phyloP scores from a whole-genome alignment of 1,284 basidiomycete species.

The Testicularia cyperi region DNA sequence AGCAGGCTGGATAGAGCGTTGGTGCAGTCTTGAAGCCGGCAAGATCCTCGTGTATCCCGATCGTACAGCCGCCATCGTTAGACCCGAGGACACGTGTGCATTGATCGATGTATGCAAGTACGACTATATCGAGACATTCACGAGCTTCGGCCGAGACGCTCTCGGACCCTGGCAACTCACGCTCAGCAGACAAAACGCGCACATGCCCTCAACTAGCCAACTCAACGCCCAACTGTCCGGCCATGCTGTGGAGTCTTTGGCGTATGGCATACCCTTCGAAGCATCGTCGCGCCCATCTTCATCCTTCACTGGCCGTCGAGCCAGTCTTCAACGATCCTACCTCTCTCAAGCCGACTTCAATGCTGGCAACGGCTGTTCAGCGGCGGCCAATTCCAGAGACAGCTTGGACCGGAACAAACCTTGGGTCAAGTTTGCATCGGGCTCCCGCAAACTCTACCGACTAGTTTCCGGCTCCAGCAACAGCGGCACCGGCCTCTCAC shows the following conservation, averaged over 20 bases:
- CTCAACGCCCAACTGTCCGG: too few relatives aligned
- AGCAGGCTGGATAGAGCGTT: slow-evolving; percentile 11
- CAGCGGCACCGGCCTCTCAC: not conserved
- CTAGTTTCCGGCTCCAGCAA: slow-evolving; percentile 8
- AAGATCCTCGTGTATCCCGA: slow-evolving; percentile 26
- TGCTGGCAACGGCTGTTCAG: not conserved
- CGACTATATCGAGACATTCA: not conserved
- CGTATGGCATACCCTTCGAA: too few relatives aligned
- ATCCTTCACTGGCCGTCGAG: too few relatives aligned
- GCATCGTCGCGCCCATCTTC: too few relatives aligned
- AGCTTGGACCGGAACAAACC: slow-evolving; percentile 2
- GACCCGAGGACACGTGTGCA: slow-evolving; percentile 6
- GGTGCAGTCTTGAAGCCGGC: slow-evolving; percentile 33
- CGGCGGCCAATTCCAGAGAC: too few relatives aligned
- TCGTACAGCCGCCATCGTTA: slow-evolving; percentile 21
- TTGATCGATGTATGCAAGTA: slow-evolving; percentile 10
- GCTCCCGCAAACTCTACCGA: slow-evolving; percentile 11
- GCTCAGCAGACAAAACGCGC: too few relatives aligned
- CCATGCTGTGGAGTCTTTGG: too few relatives aligned
- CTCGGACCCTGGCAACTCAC: too few relatives aligned
- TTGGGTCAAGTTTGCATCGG: slow-evolving; percentile 12
- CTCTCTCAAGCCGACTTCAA: slow-evolving; percentile 2
- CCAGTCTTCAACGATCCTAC: too few relatives aligned
- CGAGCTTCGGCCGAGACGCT: too few relatives aligned
- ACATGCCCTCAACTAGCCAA: too few relatives aligned